phyloP scores from a whole-genome alignment of 139 green algal genomes.

The Chlorella sp. region DNA sequence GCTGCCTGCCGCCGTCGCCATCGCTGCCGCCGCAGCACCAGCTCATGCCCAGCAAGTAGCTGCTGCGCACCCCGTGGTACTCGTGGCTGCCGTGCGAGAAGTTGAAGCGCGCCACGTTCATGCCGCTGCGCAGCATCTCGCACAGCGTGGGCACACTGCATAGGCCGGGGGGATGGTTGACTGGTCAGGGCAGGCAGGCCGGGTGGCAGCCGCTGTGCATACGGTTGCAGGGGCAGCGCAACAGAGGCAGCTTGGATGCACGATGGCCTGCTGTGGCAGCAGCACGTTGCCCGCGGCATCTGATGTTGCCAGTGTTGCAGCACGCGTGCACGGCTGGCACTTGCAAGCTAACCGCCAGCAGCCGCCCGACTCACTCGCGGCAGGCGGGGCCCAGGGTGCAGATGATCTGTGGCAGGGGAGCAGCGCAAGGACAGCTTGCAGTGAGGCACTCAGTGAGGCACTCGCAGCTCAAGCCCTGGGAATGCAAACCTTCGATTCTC shows the following conservation, averaged over 20 bases:
- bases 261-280: no score
- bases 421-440: background rate
- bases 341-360: no score
- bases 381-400: slow-evolving; percentile 94
- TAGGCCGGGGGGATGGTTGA: background rate
- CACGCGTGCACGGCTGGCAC: no score
- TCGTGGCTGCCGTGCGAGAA: slow-evolving; percentile 96
- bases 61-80: slow-evolving; percentile 92
- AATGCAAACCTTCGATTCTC: background rate
- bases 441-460: no score
- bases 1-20: no score
- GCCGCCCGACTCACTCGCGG: slow-evolving; percentile 41
- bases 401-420: slow-evolving; percentile 77
- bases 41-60: no score
- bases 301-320: no score
- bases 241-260: no score
- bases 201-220: background rate
- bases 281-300: no score
- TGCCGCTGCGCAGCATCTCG: slow-evolving; percentile 91
- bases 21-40: no score
- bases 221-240: no score
- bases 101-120: slow-evolving; percentile 98
- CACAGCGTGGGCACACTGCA: slow-evolving; percentile 80
- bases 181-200: background rate
- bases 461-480: background rate